A percentile compares a stretch with the other conserved stretches of the same genome.
phyloP scores from a whole-genome alignment of 768 basidiomycete genomes.

The Trametopsis cervina region DNA sequence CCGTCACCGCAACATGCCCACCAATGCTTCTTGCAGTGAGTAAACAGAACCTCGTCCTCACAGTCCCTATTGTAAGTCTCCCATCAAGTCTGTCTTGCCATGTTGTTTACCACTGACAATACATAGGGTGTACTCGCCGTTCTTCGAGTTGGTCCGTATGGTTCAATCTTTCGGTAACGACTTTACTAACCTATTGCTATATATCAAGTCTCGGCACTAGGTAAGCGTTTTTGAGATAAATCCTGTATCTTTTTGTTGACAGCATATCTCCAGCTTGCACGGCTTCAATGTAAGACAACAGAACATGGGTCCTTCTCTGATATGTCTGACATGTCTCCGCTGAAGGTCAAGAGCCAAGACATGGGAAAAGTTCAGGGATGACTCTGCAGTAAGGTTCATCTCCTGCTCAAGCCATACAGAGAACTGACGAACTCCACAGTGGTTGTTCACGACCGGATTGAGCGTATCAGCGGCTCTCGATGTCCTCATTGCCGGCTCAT shows the following conservation, averaged over 20 bases:
- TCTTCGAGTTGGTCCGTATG: background rate
- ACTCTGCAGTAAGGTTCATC: constrained; percentile 6
- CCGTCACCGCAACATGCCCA: too few species aligned
- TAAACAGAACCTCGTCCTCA: constrained; percentile 12
- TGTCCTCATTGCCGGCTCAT: constrained; percentile 8
- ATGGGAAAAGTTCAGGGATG: constrained; percentile 3
- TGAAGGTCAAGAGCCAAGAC: background rate
- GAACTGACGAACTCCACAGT: constrained; percentile 1
- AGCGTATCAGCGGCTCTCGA: constrained; percentile 8
- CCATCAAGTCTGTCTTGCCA: constrained; percentile 1
- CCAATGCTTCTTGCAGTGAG: too few species aligned
- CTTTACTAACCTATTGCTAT: too few species aligned
- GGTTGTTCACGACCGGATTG: constrained; percentile 12
- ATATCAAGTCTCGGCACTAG: too few species aligned
- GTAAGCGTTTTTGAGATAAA: too few species aligned
- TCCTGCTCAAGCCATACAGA: background rate
- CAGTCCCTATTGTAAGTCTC: constrained; percentile 4
- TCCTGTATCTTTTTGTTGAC: too few species aligned
- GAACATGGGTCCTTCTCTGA: background rate
- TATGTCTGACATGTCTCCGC: too few species aligned
- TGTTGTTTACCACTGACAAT: constrained; percentile 7
- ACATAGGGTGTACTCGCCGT: constrained; percentile 5
- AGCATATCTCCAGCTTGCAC: too few species aligned
- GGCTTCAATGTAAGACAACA: too few species aligned
- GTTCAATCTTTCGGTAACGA: too few species aligned